phyloP scores from a whole-genome alignment of 2,329 filamentous ascomycete species.

The Tympanopsis confertula region DNA sequence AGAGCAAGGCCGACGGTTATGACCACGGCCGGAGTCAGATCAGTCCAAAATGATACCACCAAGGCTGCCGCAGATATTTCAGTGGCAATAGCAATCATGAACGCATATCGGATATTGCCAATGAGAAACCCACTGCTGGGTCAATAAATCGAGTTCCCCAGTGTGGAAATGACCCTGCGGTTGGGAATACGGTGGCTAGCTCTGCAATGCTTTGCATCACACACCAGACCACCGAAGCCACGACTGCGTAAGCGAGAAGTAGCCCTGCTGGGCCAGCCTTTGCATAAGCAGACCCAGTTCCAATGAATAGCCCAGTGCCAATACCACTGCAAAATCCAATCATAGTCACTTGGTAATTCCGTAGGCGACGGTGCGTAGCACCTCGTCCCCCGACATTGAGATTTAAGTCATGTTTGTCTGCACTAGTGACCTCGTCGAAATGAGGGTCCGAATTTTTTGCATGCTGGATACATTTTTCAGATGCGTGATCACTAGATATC shows the following conservation, averaged over 20 bases:
- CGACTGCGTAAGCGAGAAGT: slow-evolving; percentile 29
- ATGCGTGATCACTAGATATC: too few relatives aligned
- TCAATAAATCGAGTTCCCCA: slow-evolving; percentile 20
- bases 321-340: slow-evolving; percentile 14
- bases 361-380: slow-evolving; percentile 17
- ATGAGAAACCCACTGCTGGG: slow-evolving; percentile 17
- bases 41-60: slow-evolving; percentile 10
- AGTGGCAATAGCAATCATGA: slow-evolving; percentile 10
- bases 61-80: slow-evolving; percentile 13
- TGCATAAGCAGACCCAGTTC: slow-evolving; percentile 30
- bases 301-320: slow-evolving; percentile 40
- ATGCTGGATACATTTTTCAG: too few relatives aligned
- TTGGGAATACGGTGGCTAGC: slow-evolving; percentile 16
- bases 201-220: slow-evolving; percentile 21
- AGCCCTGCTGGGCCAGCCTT: slow-evolving; percentile 33
- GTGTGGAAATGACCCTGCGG: slow-evolving; percentile 19
- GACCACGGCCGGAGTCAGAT: slow-evolving; percentile 8
- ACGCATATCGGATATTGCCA: slow-evolving; percentile 17
- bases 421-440: too few relatives aligned
- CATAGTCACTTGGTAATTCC: slow-evolving; percentile 15
- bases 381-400: slow-evolving; percentile 19
- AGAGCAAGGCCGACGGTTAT: slow-evolving; percentile 10
- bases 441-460: too few relatives aligned
- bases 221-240: slow-evolving; percentile 17
- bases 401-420: slow-evolving; percentile 13